Evolutionary conservation across 164 flowering plant genomes (phyloP), one percentile per base, ranked within the genome.

Genomic region (Tinospora cordifolia): DNA sequence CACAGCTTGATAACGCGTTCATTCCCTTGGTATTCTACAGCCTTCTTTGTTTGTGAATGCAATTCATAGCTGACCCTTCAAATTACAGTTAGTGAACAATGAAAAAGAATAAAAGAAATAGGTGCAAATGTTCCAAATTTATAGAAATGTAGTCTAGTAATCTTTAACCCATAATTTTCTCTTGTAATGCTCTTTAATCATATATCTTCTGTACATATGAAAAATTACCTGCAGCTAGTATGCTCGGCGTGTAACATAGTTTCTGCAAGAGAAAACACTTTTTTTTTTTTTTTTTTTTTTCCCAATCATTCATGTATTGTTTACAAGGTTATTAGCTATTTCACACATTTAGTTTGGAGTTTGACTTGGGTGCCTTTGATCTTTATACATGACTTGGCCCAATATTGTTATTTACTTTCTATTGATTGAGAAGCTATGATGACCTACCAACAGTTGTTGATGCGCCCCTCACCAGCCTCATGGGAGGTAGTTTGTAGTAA

Each of bases 1-100:
- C 97, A 44, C 99, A 94, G 69, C 97, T 94, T 8, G 99, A 94
- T 67, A 94, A 94, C 59, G 99, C 98, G 40, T 94, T 94, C 84
- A 89, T 94, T 69, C 99, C 99, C 11, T 88, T 94, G 12, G 84
- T 90, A 36, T 94, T 94, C 85, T 92, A 90, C 82, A 85, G 90
- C 73, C 98, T 90, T 66, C 93, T 94, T 54, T 89, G 97, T 71
- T 72, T 94, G 78, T 93, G 83, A 76, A 66, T 38, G 26, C 30
- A 54, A 14, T 30, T n/a, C 15, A 10, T 36, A 21, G 44, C 75
- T 14, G 13, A 64, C 44, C 76, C 67, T 24, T 65, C 26, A 69
- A 38, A 58, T 24, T 30, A 58, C 51, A 30, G 36, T 30, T 30
- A 30, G 36, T 30, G 36, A 30, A 30, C 2, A 30, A 30, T 30